Evolutionary conservation across 2,329 filamentous ascomycete genomes (phyloP).

Genomic region (Cladophialophora bantiana): DNA sequence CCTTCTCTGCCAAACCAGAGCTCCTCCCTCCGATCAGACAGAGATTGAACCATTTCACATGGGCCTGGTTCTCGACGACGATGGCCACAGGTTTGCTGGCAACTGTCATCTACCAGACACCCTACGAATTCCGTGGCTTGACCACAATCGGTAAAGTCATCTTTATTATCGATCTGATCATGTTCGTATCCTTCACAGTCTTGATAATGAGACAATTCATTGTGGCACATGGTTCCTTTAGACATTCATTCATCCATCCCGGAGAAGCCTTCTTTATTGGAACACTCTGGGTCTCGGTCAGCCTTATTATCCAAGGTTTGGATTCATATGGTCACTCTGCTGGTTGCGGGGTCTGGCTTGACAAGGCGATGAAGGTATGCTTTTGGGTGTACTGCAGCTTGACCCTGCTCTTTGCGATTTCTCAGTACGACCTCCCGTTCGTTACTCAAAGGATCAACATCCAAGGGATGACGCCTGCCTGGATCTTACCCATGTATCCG

Average conservation of each 20-base stretch:
- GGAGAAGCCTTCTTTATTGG: slow-evolving; percentile 11
- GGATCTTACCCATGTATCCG: slow-evolving; percentile 78
- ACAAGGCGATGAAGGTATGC: background rate
- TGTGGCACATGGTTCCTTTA: slow-evolving; percentile 64
- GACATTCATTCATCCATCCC: slow-evolving; percentile 1
- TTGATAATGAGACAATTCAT: slow-evolving; percentile 67
- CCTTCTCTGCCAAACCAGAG: background rate
- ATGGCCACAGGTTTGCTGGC: slow-evolving; percentile 78
- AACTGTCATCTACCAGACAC: slow-evolving; percentile 66
- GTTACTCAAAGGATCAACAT: slow-evolving; percentile 63
- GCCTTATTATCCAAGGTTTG: slow-evolving; percentile 2
- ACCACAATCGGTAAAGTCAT: slow-evolving; percentile 69
- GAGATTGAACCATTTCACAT: slow-evolving; percentile 25
- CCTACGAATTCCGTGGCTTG: slow-evolving; percentile 69
- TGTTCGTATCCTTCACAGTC: slow-evolving; percentile 65
- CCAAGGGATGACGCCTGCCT: slow-evolving; percentile 74
- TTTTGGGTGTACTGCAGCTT: slow-evolving; percentile 6
- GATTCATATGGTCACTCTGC: slow-evolving; percentile 6
- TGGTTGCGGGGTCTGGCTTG: slow-evolving; percentile 1
- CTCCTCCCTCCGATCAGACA: background rate
- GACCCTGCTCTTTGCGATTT: slow-evolving; percentile 11
- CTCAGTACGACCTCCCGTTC: slow-evolving; percentile 51
- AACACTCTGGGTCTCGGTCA: slow-evolving; percentile 10
- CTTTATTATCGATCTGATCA: slow-evolving; percentile 70
- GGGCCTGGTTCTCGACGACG: slow-evolving; percentile 76